phyloP scores from a whole-genome alignment of 371 early-diverging fungal species.

The Lichtheimia ornata region DNA sequence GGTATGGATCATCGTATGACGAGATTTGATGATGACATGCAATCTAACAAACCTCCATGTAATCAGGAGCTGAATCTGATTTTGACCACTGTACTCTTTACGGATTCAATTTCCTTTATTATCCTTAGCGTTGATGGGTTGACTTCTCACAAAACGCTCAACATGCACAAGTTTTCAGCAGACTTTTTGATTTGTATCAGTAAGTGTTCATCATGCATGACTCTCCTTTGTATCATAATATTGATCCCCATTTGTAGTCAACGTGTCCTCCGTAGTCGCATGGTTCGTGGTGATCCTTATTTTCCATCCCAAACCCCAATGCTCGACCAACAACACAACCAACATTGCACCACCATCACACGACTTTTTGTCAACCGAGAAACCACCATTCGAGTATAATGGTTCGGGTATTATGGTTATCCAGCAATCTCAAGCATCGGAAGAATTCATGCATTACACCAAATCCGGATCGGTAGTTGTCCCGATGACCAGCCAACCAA shows the following conservation, averaged over 20 bases:
- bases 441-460: slow-evolving; percentile 21
- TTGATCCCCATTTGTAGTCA: slow-evolving; percentile 24
- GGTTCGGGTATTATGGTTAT: slow-evolving; percentile 22
- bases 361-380: slow-evolving; percentile 17
- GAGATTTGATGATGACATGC: background rate
- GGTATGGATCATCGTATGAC: background rate
- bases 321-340: background rate
- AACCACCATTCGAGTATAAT: slow-evolving; percentile 11
- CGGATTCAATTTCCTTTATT: slow-evolving; percentile 31
- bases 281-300: slow-evolving; percentile 46
- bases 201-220: slow-evolving; percentile 16
- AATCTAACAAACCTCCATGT: background rate
- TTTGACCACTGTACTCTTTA: slow-evolving; percentile 31
- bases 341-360: slow-evolving; percentile 11
- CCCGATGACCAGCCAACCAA: slow-evolving; percentile 11
- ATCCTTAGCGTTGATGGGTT: slow-evolving; percentile 46
- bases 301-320: slow-evolving; percentile 38
- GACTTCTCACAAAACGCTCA: slow-evolving; percentile 28
- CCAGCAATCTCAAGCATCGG: slow-evolving; percentile 20
- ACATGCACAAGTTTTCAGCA: slow-evolving; percentile 38
- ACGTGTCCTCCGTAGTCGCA: slow-evolving; percentile 29
- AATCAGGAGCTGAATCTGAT: slow-evolving; percentile 44
- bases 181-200: slow-evolving; percentile 52
- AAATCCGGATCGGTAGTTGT: slow-evolving; percentile 15
- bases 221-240: background rate